Evolutionary conservation across 768 basidiomycete species (phyloP), one percentile per base, ranked within the genome.

Genomic region (Cystobasidium ongulense): DNA sequence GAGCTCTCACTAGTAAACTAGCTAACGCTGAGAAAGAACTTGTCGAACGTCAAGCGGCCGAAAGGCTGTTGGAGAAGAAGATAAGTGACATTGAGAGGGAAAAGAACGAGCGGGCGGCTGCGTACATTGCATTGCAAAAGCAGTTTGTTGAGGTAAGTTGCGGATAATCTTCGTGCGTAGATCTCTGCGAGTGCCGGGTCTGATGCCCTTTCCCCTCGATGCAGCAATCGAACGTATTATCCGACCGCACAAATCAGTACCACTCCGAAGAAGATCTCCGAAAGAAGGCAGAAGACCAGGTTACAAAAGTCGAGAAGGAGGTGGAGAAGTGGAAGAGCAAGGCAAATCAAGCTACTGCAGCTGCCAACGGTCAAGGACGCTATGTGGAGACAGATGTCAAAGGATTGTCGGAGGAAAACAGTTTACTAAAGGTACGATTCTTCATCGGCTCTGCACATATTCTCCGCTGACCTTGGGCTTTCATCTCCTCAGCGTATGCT

Each of bases 31-130:
- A 67, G 8, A 39, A 46, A 18, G 65, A 67, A 18, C 25, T 35
- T 11, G 66, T 50, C 36, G 78, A 79, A 63, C 74, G 76, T 53
- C 15, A 64, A 15, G 72, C 77, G 35, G 57, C 77, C 11, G 63
- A 57, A 25, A 76, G 76, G 63, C 59, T 76, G 59, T 68, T 76
- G 27, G 87, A 88, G 76, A 86, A 87, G 67, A 87, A 88, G 76
- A 81, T 83, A 31, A 86, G 85, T 73, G 85, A 86, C 5, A 82
- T 93, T 15, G 91, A 92, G 73, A 85, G 85, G 39, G 82, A 89
- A 50, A 73, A 25, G 27, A 59, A 53, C 31, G 35, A 59, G 29
- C 11, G 27, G 63, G 11, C 10, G 3, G 63, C 41, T 41, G 41
- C 25, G 13, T 43, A 25, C 23, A 18, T 35, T 64, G 33, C 63